Conservation (phyloP, 2,329 filamentous ascomycete genomes). For the Leptographium procerum region DNA sequence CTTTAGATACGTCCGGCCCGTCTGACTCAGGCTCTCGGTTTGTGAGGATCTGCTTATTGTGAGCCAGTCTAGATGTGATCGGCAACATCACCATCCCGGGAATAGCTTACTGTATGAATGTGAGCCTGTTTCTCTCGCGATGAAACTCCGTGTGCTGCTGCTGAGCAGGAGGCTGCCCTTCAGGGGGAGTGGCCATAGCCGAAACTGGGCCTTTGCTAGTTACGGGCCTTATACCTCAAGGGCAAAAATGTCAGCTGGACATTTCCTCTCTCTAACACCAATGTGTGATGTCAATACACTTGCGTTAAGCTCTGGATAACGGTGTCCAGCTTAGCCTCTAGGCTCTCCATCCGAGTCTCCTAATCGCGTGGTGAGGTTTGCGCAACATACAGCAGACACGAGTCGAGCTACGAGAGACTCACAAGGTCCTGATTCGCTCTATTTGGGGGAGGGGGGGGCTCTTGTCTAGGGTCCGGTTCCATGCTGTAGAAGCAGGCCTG, state of each 20-base stretch:
- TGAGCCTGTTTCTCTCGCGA: not conserved
- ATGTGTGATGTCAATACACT: not conserved
- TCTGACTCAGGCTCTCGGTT: not conserved
- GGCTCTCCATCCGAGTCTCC: not conserved
- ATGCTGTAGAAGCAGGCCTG: not conserved
- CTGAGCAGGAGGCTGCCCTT: not conserved
- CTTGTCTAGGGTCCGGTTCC: not conserved
- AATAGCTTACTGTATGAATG: no score
- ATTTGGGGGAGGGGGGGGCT: not conserved
- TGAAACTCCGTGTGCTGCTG: not conserved
- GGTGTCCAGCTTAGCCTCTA: not conserved
- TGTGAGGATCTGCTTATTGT: not conserved
- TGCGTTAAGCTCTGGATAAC: not conserved
- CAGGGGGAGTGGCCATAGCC: not conserved
- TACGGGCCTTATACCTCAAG: not conserved
- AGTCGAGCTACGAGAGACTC: not conserved
- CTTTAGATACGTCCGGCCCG: not conserved
- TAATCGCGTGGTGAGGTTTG: not conserved
- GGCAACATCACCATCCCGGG: not conserved
- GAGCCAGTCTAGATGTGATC: not conserved
- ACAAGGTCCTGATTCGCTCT: not conserved
- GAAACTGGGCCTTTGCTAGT: not conserved
- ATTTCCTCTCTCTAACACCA: not conserved
- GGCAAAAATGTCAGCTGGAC: no score
- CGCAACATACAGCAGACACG: not conserved